Evolutionary conservation across 768 basidiomycete species (phyloP).

Genomic region (Pisolithus tinctorius): DNA sequence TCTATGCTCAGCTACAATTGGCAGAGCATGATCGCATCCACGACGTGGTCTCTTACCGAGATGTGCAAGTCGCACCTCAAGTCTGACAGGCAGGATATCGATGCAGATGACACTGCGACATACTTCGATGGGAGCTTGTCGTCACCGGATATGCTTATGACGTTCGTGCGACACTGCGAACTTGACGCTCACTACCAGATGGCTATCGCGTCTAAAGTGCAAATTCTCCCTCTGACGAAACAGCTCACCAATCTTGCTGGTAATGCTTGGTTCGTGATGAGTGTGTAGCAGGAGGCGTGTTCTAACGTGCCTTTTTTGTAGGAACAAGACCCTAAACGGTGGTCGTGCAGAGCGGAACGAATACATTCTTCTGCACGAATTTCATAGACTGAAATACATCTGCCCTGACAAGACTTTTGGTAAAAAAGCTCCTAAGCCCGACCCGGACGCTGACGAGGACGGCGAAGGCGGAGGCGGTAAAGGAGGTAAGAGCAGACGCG

Average conservation of each 20-base stretch:
- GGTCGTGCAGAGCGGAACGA: conserved; percentile 98
- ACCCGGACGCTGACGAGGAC: conserved; percentile 48
- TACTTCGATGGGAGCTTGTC: conserved; percentile 83
- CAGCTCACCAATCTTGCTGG: conserved; percentile 95
- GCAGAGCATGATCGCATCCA: conserved; percentile 94
- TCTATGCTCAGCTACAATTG: neutral
- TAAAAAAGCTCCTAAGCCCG: conserved; percentile 56
- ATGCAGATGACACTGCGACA: conserved; percentile 87
- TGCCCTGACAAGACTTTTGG: conserved; percentile 92
- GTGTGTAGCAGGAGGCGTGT: neutral
- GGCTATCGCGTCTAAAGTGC: conserved; percentile 92
- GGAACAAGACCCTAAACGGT: conserved; percentile 96
- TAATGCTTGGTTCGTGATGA: conserved; percentile 75
- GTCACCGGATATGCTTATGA: conserved; percentile 70
- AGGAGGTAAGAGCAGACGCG: conserved; percentile 61
- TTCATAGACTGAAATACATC: conserved; percentile 92
- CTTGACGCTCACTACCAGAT: conserved; percentile 95
- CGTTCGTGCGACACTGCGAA: conserved; percentile 90
- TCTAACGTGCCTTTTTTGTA: conserved; percentile 22
- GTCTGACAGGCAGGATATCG: conserved; percentile 85
- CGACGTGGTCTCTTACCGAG: conserved; percentile 96
- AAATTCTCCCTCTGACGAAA: conserved; percentile 85
- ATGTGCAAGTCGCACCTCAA: conserved; percentile 92
- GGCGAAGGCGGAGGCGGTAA: conserved; percentile 40
- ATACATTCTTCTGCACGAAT: conserved; percentile 97